Base-by-base conservation (phyloP, 2,329 filamentous ascomycete genomes). In the Ophiocordyceps camponoti-saundersi region DNA sequence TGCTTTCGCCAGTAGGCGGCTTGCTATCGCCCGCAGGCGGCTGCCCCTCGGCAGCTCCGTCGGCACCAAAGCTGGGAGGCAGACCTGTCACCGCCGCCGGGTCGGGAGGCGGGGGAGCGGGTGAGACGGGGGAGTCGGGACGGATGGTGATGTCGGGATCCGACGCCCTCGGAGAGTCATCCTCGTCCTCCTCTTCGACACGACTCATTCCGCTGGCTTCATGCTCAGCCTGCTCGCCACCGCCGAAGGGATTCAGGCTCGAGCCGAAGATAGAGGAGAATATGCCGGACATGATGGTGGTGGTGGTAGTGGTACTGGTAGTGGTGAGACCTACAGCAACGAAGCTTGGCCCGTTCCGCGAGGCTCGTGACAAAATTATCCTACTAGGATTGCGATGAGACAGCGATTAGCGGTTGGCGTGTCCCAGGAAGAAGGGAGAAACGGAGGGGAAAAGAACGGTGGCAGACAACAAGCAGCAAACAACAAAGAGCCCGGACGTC, bases 31-130 rank as follows among this genome's bases (percentile, higher is more conserved):
- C n/a, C 13, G 32, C n/a, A n/a, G 13, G 13, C 13, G 32, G 6
- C 13, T 36, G 13, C 2, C 32, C 16, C 32, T 36, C 23, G 23
- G 62, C 53, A 32, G 63, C 61, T 52, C 69, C 69, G 53, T 74
- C 71, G 39, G 66, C 70, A 26, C 75, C 73, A 55, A 79, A 79
- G 3, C 68, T 64, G n/a, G 62, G 82, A 81, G 18, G 20, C n/a
- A 32, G 32, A 45, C 18, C 20, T 18, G 30, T 23, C 7, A 30
- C 42, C 26, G 44, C 36, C 36, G 36, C 36, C n/a, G 36, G 36
- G 36, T 40, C 36, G 36, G 36, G 36, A 3, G 36, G 36, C 15
- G 12, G 36, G 10, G 36, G 36, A 20, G 36, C n/a, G 18, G 18
- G 36, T 20, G n/a, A 34, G 12, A 34, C 36, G 6, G 36, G 36